Evolutionary conservation across 2,329 filamentous ascomycete species (phyloP).

Genomic region (Teratosphaeria destructans): DNA sequence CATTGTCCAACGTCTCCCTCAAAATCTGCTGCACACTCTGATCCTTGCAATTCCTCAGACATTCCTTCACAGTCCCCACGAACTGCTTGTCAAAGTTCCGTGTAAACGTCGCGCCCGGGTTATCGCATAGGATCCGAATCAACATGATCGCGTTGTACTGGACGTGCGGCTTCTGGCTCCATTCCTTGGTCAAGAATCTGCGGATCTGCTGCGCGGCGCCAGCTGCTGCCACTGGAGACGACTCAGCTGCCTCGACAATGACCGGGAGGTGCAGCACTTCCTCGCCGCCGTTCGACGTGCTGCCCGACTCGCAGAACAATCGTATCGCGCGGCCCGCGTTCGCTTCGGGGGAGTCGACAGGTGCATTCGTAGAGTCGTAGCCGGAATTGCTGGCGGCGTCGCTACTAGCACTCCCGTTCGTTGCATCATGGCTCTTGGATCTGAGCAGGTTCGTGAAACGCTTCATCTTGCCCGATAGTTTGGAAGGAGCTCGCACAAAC

Average conservation of each 20-base stretch:
- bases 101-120: slow-evolving; percentile 86
- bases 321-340: slow-evolving; percentile 57
- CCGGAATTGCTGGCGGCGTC: neutral
- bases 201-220: slow-evolving; percentile 73
- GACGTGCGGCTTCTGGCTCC: slow-evolving; percentile 49
- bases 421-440: slow-evolving; percentile 11
- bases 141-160: slow-evolving; percentile 98
- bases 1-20: slow-evolving; percentile 72
- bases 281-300: slow-evolving; percentile 53
- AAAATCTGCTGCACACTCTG: slow-evolving; percentile 73
- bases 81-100: slow-evolving; percentile 81
- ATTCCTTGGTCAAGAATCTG: slow-evolving; percentile 68
- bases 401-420: neutral
- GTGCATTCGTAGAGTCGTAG: slow-evolving; percentile 11
- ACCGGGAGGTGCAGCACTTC: slow-evolving; percentile 86
- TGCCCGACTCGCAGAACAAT: slow-evolving; percentile 71
- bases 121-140: slow-evolving; percentile 80
- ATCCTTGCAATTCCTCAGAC: slow-evolving; percentile 62
- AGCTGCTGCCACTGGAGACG: slow-evolving; percentile 72
- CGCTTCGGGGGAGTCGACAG: slow-evolving; percentile 50
- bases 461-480: slow-evolving; percentile 11
- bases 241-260: slow-evolving; percentile 92
- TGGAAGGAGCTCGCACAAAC: neutral
- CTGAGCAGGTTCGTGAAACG: slow-evolving; percentile 15
- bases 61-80: slow-evolving; percentile 60